Base-by-base conservation (phyloP, 2,329 filamentous ascomycete species). In the Lasiodiplodia sp. region DNA sequence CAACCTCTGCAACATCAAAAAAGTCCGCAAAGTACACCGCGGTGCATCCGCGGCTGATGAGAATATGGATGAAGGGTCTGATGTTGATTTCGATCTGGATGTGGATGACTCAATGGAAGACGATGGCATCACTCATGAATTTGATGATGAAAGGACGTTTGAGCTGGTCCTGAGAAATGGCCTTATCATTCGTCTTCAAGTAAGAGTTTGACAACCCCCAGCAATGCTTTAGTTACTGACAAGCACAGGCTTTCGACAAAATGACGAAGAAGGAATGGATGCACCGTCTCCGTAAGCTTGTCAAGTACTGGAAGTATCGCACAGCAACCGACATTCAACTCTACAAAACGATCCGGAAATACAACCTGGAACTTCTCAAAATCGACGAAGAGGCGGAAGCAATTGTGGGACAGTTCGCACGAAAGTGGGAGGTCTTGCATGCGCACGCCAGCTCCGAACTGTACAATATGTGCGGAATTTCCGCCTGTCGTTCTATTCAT, bases 391-490 rank as follows among this genome's bases (percentile, higher is more conserved):
- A 88, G 71, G 83, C 86, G 71, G 89, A 91, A 77, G 88, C 89
- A 0, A 79, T 86, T 53, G 78, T 91, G n/a, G 89, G 89, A 11
- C 88, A 90, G 73, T 91, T 88, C 73, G 88, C 88, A 0, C 82
- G 84, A 71, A 91, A 91, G 73, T 91, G 89, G 89, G 89, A 91
- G 75, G 88, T 91, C 25, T 86, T 83, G 18, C 85, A 88, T 71
- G 86, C 88, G 1, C 85, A 86, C 71, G 87, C 89, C n/a, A 89
- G 86, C 1, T 85, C 89, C 1, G 80, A 86, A 49, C 78, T 91
- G n/a, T 91, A 90, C 80, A 89, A 91, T 75, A 85, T 91, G 80
- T 91, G 89, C 75, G 85, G 86, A n/a, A 85, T 91, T 25, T 84
- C 86, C 12, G 84, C 83, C 47, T 91, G 89, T 75, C 86, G 89